Evolutionary conservation across 345 rosid species (phyloP).

Genomic region (Psidium friedrichsthalianum): DNA sequence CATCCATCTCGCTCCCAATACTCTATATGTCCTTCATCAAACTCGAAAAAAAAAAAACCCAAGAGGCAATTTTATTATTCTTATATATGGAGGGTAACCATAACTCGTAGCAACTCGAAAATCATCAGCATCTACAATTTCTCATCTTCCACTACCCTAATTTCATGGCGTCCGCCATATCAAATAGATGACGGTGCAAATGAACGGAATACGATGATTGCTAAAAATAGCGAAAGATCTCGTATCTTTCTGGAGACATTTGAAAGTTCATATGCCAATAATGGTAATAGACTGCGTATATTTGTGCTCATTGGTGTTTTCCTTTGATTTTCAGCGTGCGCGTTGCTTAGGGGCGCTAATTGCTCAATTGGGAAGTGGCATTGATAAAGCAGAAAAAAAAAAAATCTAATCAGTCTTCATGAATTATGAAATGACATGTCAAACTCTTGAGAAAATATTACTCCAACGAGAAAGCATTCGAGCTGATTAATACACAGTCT

Average conservation of each 20-base stretch:
- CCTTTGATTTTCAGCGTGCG: too few relatives aligned
- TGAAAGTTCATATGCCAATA: too few relatives aligned
- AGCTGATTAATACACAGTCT: neutral
- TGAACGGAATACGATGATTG: too few relatives aligned
- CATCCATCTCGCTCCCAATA: neutral
- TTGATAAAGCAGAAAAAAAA: too few relatives aligned
- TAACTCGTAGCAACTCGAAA: accelerated
- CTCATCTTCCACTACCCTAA: neutral
- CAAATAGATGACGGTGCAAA: too few relatives aligned
- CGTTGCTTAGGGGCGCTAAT: neutral
- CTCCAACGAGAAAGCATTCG: neutral
- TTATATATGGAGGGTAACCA: too few relatives aligned
- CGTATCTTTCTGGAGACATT: too few relatives aligned
- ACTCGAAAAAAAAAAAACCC: neutral
- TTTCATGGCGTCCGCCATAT: neutral
- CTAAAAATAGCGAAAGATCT: too few relatives aligned
- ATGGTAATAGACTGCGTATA: too few relatives aligned
- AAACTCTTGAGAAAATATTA: neutral
- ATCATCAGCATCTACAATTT: neutral
- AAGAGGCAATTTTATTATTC: too few relatives aligned
- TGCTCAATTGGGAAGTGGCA: neutral
- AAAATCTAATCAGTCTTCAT: neutral
- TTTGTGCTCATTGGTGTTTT: too few relatives aligned
- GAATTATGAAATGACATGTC: neutral
- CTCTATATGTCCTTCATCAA: neutral